Conservation (phyloP, 345 rosid genomes). For the Noccaea bulbosa region DNA sequence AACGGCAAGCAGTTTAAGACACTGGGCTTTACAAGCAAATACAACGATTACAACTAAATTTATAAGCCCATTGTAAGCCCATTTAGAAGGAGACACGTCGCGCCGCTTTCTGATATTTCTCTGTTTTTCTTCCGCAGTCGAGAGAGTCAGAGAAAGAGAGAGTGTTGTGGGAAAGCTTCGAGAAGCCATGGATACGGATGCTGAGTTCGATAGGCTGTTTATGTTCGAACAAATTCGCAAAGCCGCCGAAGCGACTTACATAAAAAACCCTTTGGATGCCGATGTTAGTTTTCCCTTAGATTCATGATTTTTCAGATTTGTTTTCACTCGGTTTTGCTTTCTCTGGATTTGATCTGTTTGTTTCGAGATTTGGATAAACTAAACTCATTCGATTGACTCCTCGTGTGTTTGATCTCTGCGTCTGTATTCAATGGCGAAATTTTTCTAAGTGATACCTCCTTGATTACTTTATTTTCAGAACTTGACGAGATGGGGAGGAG, state of each 20-base stretch:
- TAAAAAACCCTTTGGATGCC: slow-evolving; percentile 69
- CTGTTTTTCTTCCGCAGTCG: neutral
- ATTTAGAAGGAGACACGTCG: neutral
- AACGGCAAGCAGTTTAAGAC: slow-evolving; percentile 21
- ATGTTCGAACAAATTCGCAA: slow-evolving; percentile 87
- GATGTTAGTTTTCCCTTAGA: slow-evolving; percentile 52
- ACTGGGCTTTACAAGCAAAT: neutral
- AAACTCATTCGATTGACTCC: neutral
- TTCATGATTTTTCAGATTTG: slow-evolving; percentile 21
- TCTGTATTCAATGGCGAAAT: slow-evolving; percentile 6
- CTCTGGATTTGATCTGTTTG: slow-evolving; percentile 2
- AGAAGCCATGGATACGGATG: slow-evolving; percentile 65
- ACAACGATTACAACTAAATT: neutral
- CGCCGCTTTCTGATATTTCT: neutral
- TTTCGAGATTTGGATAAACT: slow-evolving; percentile 7
- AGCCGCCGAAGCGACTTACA: slow-evolving; percentile 65
- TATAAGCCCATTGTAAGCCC: slow-evolving; percentile 21
- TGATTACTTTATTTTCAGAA: slow-evolving; percentile 52
- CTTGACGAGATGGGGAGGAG: slow-evolving; percentile 85
- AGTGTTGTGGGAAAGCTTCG: slow-evolving; percentile 13
- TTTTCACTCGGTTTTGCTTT: neutral
- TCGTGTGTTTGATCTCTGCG: slow-evolving; percentile 4
- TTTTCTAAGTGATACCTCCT: neutral
- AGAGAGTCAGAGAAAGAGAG: slow-evolving; percentile 2
- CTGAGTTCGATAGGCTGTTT: slow-evolving; percentile 68